Conservation (phyloP, 2,329 filamentous ascomycete species). For the Nectriaceae sp. region DNA sequence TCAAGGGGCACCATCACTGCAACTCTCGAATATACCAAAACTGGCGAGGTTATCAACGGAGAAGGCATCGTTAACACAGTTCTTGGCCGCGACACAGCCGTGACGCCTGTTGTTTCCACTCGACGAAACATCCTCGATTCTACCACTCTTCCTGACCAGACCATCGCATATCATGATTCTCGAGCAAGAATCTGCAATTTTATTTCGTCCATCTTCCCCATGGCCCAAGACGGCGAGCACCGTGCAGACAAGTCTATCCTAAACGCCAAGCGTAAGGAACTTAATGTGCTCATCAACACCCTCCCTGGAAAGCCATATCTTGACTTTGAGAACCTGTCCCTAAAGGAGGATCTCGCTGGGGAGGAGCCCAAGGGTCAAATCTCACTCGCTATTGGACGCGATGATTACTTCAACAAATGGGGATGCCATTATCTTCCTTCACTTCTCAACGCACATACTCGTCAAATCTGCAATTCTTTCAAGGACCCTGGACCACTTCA, state of each 20-base stretch:
- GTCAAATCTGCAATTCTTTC: slow-evolving; percentile 63
- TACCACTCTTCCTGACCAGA: slow-evolving; percentile 30
- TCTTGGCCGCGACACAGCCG: neutral
- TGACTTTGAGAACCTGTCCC: slow-evolving; percentile 45
- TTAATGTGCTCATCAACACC: slow-evolving; percentile 33
- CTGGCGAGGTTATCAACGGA: slow-evolving; percentile 9
- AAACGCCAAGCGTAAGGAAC: slow-evolving; percentile 14
- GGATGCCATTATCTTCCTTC: slow-evolving; percentile 60
- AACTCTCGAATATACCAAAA: slow-evolving; percentile 36
- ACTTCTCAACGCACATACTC: slow-evolving; percentile 55
- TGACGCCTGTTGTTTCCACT: slow-evolving; percentile 1
- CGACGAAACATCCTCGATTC: slow-evolving; percentile 20
- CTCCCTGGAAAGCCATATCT: slow-evolving; percentile 37
- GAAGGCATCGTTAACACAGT: slow-evolving; percentile 1
- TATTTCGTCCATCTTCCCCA: slow-evolving; percentile 46
- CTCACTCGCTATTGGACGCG: slow-evolving; percentile 44
- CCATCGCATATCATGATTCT: slow-evolving; percentile 54
- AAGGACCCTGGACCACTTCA: slow-evolving; percentile 60
- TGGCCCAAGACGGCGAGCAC: slow-evolving; percentile 36
- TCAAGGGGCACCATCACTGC: slow-evolving; percentile 32
- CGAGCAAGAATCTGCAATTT: slow-evolving; percentile 53
- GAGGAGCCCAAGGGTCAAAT: slow-evolving; percentile 50
- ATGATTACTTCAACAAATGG: slow-evolving; percentile 50
- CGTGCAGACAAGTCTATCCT: slow-evolving; percentile 1
- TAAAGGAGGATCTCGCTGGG: slow-evolving; percentile 52